Evolutionary conservation across 306 rosid species (phyloP).

Genomic region (Corylus heterophylla): DNA sequence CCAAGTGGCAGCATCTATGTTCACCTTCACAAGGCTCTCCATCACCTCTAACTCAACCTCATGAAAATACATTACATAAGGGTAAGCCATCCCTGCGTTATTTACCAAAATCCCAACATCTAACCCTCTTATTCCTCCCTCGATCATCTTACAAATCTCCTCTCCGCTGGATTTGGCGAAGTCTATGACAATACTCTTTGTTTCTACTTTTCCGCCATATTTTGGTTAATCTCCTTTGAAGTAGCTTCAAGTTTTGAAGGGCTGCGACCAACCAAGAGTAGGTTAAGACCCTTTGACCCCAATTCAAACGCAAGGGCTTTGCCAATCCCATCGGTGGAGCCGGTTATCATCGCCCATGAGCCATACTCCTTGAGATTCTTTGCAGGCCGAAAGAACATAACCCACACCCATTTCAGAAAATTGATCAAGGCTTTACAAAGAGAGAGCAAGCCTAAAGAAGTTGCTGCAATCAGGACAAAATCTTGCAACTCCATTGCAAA

Average conservation of each 20-base stretch:
- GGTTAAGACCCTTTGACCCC: slow-evolving; percentile 61
- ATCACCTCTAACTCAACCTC: slow-evolving; percentile 59
- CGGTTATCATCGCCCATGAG: slow-evolving; percentile 77
- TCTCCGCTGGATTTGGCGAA: slow-evolving; percentile 26
- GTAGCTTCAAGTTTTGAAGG: slow-evolving; percentile 49
- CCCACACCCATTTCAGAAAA: slow-evolving; percentile 50
- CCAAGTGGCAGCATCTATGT: slow-evolving; percentile 50
- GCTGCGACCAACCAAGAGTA: slow-evolving; percentile 62
- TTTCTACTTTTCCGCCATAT: no score
- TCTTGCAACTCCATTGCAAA: no score
- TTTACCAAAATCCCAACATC: slow-evolving; percentile 61
- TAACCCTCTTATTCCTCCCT: not conserved
- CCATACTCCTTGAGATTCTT: slow-evolving; percentile 67
- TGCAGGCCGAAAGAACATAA: slow-evolving; percentile 49
- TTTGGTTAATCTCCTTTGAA: slow-evolving; percentile 32
- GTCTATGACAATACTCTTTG: slow-evolving; percentile 31
- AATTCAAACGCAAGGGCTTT: slow-evolving; percentile 67
- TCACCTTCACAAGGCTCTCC: slow-evolving; percentile 45
- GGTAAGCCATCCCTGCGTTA: slow-evolving; percentile 71
- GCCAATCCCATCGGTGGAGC: slow-evolving; percentile 87
- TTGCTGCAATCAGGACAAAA: no score
- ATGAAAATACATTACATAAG: slow-evolving; percentile 51
- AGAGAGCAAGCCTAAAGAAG: slow-evolving; percentile 42
- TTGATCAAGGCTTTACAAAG: slow-evolving; percentile 19
- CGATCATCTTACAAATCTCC: slow-evolving; percentile 8